Evolutionary conservation across 1,139 yeast species (phyloP).

Genomic region (Scheffersomyces cryptocercus): DNA sequence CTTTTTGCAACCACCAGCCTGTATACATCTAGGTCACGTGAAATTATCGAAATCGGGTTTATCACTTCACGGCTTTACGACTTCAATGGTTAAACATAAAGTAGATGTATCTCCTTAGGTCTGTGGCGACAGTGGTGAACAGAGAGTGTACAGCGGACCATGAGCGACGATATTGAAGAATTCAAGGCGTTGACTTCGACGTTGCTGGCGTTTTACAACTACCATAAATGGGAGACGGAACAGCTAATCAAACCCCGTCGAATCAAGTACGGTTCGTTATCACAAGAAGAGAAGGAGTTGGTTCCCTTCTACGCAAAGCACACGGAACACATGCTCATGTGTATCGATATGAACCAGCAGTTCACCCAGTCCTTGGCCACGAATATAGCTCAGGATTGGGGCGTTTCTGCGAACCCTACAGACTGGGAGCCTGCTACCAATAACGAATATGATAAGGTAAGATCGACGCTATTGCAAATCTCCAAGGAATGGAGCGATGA

Average conservation of each 20-base stretch:
- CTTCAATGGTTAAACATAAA: too few relatives aligned
- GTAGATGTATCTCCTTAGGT: too few relatives aligned
- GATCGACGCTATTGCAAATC: slow-evolving; percentile 62
- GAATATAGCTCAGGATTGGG: slow-evolving; percentile 56
- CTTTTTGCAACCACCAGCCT: too few relatives aligned
- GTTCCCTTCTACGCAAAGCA: slow-evolving; percentile 56
- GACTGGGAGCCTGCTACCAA: slow-evolving; percentile 48
- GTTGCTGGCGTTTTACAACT: slow-evolving; percentile 38
- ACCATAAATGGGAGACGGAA: slow-evolving; percentile 36
- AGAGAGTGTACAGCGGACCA: slow-evolving; percentile 3
- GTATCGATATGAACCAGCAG: slow-evolving; percentile 50
- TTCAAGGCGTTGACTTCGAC: slow-evolving; percentile 40
- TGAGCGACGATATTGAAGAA: slow-evolving; percentile 32
- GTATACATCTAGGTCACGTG: too few relatives aligned
- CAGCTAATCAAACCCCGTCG: slow-evolving; percentile 37
- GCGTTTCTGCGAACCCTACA: slow-evolving; percentile 38
- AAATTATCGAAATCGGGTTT: too few relatives aligned
- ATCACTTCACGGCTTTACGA: too few relatives aligned
- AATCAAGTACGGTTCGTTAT: slow-evolving; percentile 30
- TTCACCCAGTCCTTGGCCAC: slow-evolving; percentile 51
- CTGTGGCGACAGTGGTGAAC: too few relatives aligned
- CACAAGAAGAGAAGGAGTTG: slow-evolving; percentile 40
- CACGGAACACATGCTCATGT: slow-evolving; percentile 41
- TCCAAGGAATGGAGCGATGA: slow-evolving; percentile 77
- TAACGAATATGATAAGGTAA: slow-evolving; percentile 61